Evolutionary conservation across 768 basidiomycete species (phyloP), one percentile per base, ranked within the genome.

Genomic region (Glaciozyma martinii): DNA sequence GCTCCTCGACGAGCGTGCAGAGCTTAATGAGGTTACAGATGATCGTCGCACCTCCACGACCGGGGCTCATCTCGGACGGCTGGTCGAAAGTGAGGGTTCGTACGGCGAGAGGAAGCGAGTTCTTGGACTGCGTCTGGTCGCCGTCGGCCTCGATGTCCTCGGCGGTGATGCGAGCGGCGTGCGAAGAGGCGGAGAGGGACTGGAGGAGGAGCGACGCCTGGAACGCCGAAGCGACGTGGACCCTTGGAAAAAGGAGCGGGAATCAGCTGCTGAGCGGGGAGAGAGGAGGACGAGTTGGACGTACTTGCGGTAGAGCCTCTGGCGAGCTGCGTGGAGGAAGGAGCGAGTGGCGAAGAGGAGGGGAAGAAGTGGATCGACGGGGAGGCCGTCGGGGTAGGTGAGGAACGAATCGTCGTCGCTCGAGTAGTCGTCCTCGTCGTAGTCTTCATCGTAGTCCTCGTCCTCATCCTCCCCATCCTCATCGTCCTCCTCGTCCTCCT

Each of bases 341-440:
- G 70, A 43, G n/a, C 71, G 62, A n/a, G 58, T 63, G 58, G 71
- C 29, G 63, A 62, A 62, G 10, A 65, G 23, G 23, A 74, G 62
- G 25, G 73, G 71, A 32, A 74, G 66, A 44, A 67, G 50, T 8
- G 70, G 70, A 33, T 71, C 67, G 42, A 5, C 3, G 5, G 73
- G 73, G 0, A 72, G 49, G 27, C 71, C 73, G 46, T 74, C 73
- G 6, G 61, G 56, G 61, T 63, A 74, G 18, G 64, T 67, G 13
- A 29, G 60, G 8, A 47, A 37, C n/a, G 50, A 27, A 15, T 50
- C 44, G 13, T 60, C 57, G 6, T 29, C 46, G 23, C 58, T 53
- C 19, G 54, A 30, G 3, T 61, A 42, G 9, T 69, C 57, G 5
- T 62, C 37, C 13, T 66, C 67, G 0, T 47, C 53, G 49, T 62